Evolutionary conservation across 208 protist species (phyloP).

Genomic region (Trypanosoma theileri): DNA sequence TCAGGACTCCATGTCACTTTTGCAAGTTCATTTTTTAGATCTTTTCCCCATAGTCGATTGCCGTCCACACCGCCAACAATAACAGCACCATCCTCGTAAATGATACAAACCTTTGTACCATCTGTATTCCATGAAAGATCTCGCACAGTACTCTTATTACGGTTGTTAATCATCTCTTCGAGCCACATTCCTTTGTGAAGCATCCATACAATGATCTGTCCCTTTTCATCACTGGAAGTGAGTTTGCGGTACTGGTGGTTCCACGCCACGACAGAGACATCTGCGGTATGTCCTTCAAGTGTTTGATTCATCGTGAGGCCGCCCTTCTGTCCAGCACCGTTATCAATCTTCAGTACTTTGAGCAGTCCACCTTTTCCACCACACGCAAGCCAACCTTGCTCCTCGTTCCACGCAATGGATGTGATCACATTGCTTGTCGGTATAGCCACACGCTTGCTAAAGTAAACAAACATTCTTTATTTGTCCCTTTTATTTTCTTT

Average conservation of each 20-base stretch:
- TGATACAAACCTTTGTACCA: slow-evolving; percentile 96
- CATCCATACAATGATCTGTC: slow-evolving; percentile 97
- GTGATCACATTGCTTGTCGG: slow-evolving; percentile 90
- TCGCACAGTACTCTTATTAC: slow-evolving; percentile 92
- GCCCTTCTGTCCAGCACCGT: slow-evolving; percentile 58
- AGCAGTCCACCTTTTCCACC: slow-evolving; percentile 94
- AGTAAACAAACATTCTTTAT: slow-evolving; percentile 92
- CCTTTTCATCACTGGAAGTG: slow-evolving; percentile 92
- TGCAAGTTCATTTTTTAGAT: slow-evolving; percentile 83
- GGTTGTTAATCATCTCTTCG: slow-evolving; percentile 98
- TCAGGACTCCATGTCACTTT: slow-evolving; percentile 96
- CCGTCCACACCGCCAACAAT: slow-evolving; percentile 97
- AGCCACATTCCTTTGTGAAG: slow-evolving; percentile 97
- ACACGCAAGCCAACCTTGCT: slow-evolving; percentile 96
- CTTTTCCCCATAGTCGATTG: slow-evolving; percentile 95
- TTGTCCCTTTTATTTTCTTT: neutral
- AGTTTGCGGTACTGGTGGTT: slow-evolving; percentile 96
- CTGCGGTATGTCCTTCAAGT: slow-evolving; percentile 91
- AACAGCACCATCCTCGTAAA: slow-evolving; percentile 96
- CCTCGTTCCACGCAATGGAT: slow-evolving; percentile 92
- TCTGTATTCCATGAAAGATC: slow-evolving; percentile 94
- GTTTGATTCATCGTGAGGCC: slow-evolving; percentile 96
- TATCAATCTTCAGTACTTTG: slow-evolving; percentile 96
- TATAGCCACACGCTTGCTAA: slow-evolving; percentile 96
- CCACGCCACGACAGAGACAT: slow-evolving; percentile 90